A percentile compares a stretch with the other conserved stretches of the same genome.
phyloP scores from a whole-genome alignment of 1,139 yeast genomes.

The Blastobotrys ciferrii region DNA sequence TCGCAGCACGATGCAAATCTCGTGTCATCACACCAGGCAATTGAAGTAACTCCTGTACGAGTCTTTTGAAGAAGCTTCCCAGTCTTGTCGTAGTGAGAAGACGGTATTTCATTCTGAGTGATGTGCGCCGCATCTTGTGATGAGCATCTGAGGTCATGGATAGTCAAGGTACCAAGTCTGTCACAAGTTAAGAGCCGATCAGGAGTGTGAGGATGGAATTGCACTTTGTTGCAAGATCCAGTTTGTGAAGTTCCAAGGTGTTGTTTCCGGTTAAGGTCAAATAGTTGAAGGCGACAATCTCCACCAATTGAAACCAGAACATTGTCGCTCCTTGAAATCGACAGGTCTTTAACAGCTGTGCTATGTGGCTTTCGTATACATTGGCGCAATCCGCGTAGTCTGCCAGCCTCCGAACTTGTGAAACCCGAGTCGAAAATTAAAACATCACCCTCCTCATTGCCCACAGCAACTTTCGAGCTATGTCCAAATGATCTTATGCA shows the following conservation, averaged over 20 bases:
- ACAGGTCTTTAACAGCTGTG: conserved; percentile 1
- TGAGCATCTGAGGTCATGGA: neutral
- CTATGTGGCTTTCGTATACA: conserved; percentile 3
- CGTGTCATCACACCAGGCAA: conserved; percentile 11
- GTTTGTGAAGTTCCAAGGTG: conserved; percentile 1
- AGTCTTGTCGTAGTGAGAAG: neutral
- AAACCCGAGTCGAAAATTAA: conserved; percentile 3
- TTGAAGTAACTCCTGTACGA: conserved; percentile 9
- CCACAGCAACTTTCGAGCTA: conserved; percentile 2
- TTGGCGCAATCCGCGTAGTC: conserved; percentile 1
- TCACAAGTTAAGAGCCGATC: conserved; percentile 3
- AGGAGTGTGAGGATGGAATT: neutral
- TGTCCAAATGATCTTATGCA: neutral
- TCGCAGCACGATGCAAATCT: conserved; percentile 11
- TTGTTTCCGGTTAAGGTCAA: neutral
- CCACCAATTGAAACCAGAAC: conserved; percentile 3
- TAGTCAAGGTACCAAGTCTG: neutral
- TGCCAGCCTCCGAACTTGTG: neutral
- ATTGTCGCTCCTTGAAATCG: neutral
- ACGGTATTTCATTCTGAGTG: conserved; percentile 4
- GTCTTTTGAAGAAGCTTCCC: neutral
- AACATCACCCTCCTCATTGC: conserved; percentile 1
- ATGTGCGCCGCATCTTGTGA: neutral
- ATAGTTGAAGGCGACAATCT: conserved; percentile 1
- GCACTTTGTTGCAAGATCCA: neutral